A percentile compares a stretch with the other conserved stretches of the same genome.
Evolutionary conservation across 176 grass and related monocot species (phyloP).

Genomic region (Oryza glumipatula): DNA sequence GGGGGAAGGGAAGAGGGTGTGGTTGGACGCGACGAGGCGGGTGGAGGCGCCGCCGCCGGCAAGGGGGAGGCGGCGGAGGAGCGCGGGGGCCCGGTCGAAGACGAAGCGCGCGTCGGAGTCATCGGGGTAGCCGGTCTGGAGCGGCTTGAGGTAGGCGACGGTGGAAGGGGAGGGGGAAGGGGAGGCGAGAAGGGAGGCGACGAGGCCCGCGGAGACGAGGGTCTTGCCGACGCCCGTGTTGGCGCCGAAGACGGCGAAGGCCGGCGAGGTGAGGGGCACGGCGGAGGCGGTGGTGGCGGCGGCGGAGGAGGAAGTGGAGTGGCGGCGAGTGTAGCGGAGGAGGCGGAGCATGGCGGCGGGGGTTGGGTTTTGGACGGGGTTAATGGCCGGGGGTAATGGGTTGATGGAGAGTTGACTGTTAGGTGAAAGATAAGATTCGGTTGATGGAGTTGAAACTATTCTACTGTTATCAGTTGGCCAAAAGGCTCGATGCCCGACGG

Average conservation of each 20-base stretch:
- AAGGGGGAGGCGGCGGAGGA: slow-evolving; percentile 32
- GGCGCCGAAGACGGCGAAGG: slow-evolving; percentile 74
- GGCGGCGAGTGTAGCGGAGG: neutral
- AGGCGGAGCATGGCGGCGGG: slow-evolving; percentile 36
- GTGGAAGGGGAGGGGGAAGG: slow-evolving; percentile 25
- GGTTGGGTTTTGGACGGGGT: slow-evolving; percentile 32
- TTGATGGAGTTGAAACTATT: too few relatives aligned
- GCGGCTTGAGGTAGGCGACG: slow-evolving; percentile 81
- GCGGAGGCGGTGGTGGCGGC: neutral
- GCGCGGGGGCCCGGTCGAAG: slow-evolving; percentile 47
- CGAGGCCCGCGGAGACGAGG: slow-evolving; percentile 79
- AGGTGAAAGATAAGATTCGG: too few relatives aligned
- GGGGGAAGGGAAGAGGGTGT: slow-evolving; percentile 54
- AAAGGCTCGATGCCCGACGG: too few relatives aligned
- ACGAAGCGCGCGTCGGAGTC: slow-evolving; percentile 89
- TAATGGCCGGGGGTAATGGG: neutral
- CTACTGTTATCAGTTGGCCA: too few relatives aligned
- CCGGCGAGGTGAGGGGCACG: slow-evolving; percentile 54
- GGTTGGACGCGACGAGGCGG: slow-evolving; percentile 62
- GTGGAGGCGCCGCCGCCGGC: slow-evolving; percentile 9
- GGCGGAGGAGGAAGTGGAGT: neutral
- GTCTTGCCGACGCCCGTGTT: slow-evolving; percentile 98
- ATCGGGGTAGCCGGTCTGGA: slow-evolving; percentile 82
- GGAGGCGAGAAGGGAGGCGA: slow-evolving; percentile 55
- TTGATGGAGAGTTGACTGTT: too few relatives aligned